Evolutionary conservation across 805 yeast species (phyloP), one percentile per base, ranked within the genome.

Genomic region (Pichia heedii): DNA sequence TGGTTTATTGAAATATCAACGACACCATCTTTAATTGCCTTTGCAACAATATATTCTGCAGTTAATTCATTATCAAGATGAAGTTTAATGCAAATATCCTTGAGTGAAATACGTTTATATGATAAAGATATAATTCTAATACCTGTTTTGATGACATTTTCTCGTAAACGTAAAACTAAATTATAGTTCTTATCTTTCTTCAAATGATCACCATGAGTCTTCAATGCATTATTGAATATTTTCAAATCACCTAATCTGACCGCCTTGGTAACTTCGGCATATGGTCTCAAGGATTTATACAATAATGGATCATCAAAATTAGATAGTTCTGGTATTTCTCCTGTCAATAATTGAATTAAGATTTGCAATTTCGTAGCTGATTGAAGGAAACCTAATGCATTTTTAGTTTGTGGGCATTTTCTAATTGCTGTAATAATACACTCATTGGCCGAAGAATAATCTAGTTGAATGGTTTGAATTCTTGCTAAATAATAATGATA

Each of bases 121-220:
- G 96, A 81, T 55, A 93, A 69, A 12, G 96, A 85, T 57, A 93
- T 86, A 56, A 86, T 84, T 63, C 97, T 77, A 48, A 93, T 87
- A 58, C 98, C 99, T 1, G 99, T 89, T 67, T 90, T 93, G 66
- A 93, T 93, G 49, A 93, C 99, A 62, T 90, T 93, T 60, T 95
- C 96, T 62, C 97, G 84, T 58, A 93, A 73, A 57, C 97, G 78
- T 37, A 87, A 73, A 37, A 93, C 93, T 54, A 93, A 73, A 33
- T 86, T 84, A 61, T 79, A 85, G 54, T 81, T 85, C 40, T 82
- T 86, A 63, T 93, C 98, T 46, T 68, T 73, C 56, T 79, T 72
- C 52, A 89, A 78, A 32, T 63, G 68, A 1, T 64, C 64, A 50
- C 80, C 84, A 59, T 81, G 81, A 54, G 76, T 74, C 33, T 68